Conservation (phyloP, 257 asterid species). For the Penstemon eatonii region DNA sequence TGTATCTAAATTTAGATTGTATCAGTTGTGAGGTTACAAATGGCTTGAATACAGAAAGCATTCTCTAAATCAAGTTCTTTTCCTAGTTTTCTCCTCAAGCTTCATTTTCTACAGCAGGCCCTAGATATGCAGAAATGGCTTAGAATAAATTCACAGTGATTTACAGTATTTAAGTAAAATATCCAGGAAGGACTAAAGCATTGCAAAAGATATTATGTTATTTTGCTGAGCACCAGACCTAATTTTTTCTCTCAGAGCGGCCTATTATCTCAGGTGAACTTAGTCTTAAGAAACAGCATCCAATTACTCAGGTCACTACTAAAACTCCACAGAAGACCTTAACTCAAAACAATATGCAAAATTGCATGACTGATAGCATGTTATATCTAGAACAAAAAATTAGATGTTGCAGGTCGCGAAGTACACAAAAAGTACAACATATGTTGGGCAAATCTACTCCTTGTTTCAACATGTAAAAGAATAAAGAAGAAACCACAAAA, state of each 20-base stretch:
- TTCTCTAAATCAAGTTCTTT: no score
- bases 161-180: not conserved
- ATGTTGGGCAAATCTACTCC: constrained; percentile 4
- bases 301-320: constrained; percentile 2
- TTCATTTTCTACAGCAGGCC: constrained; percentile 16
- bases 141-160: not conserved
- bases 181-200: constrained; percentile 1
- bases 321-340: not conserved
- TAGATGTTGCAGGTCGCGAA: not conserved
- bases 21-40: constrained; percentile 17
- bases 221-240: constrained; percentile 6
- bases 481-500: not conserved
- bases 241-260: not conserved
- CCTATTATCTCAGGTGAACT: not conserved
- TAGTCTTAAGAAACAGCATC: not conserved
- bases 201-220: not conserved
- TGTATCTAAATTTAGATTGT: constrained; percentile 35
- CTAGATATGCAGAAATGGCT: not conserved
- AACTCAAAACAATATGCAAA: not conserved
- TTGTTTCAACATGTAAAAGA: not conserved
- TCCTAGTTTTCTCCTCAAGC: not conserved
- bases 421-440: constrained; percentile 11
- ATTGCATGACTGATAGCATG: not conserved
- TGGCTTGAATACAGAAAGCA: constrained; percentile 17
- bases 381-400: constrained; percentile 6